phyloP scores from a whole-genome alignment of 1,284 basidiomycete species.

The Hypsizygus ulmarius region DNA sequence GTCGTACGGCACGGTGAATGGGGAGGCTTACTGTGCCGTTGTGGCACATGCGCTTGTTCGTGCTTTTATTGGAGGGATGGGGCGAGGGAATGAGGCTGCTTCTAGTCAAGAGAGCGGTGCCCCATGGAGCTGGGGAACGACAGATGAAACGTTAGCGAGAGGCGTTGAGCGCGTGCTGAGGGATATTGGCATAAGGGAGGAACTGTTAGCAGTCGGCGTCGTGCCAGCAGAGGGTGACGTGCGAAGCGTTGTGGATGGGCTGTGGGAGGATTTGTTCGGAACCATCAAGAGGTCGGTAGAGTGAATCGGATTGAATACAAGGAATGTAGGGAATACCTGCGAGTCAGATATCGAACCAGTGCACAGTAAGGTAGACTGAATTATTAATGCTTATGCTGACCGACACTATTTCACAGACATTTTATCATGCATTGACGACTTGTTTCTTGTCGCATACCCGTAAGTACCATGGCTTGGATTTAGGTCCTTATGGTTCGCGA shows the following conservation, averaged over 20 bases:
- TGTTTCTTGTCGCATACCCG: too few species aligned
- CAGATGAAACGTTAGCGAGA: constrained; percentile 6
- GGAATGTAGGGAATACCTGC: too few species aligned
- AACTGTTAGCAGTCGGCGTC: constrained; percentile 2
- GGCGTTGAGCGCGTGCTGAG: constrained; percentile 3
- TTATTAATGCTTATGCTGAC: too few species aligned
- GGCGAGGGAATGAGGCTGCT: constrained; percentile 5
- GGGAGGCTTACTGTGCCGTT: not conserved
- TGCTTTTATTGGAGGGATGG: constrained; percentile 11
- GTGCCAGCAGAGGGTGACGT: constrained; percentile 1
- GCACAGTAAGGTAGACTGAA: too few species aligned
- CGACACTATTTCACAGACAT: too few species aligned
- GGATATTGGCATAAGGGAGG: constrained; percentile 5
- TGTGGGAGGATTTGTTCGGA: constrained; percentile 11
- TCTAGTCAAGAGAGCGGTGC: not conserved
- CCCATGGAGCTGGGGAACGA: constrained; percentile 13
- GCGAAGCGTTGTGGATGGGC: constrained; percentile 8
- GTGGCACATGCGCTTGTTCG: constrained; percentile 6
- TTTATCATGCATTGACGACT: too few species aligned
- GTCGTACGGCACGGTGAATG: not conserved
- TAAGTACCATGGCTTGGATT: too few species aligned
- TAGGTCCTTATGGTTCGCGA: too few species aligned
- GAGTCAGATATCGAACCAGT: too few species aligned
- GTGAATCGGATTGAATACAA: too few species aligned
- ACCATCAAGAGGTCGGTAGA: constrained; percentile 12